Evolutionary conservation across 208 protist genomes (phyloP).

Genomic region (Crithidia fasciculata): DNA sequence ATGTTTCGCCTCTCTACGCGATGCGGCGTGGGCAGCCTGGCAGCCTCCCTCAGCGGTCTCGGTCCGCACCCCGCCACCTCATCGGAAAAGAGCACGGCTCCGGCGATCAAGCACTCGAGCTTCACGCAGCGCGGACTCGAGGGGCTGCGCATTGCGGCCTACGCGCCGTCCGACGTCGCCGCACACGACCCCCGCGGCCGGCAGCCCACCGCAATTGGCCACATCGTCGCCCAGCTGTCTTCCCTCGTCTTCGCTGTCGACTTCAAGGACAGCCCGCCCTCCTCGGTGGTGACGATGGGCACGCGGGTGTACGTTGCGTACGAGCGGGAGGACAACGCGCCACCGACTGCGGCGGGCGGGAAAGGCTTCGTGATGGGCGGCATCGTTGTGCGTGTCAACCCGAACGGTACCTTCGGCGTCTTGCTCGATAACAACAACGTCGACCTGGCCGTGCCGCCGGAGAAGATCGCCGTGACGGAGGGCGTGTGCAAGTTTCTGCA

Average conservation of each 20-base stretch:
- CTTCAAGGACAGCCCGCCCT: conserved; percentile 35
- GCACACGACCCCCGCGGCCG: conserved; percentile 33
- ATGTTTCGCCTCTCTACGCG: conserved; percentile 7
- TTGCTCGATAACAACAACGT: conserved; percentile 84
- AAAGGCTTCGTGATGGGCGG: conserved; percentile 61
- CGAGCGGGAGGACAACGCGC: conserved; percentile 32
- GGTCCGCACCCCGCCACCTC: background rate
- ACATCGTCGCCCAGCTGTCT: conserved; percentile 77
- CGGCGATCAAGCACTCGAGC: conserved; percentile 16
- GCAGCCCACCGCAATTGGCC: conserved; percentile 66
- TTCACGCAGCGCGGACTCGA: conserved; percentile 55
- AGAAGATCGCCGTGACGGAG: conserved; percentile 69
- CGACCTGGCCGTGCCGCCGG: conserved; percentile 82
- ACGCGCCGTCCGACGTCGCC: conserved; percentile 26
- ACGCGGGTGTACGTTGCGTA: conserved; percentile 62
- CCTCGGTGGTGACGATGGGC: conserved; percentile 42
- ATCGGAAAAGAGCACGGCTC: background rate
- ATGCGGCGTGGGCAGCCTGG: conserved; percentile 4
- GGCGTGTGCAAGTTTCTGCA: conserved; percentile 58
- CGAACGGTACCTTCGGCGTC: conserved; percentile 82
- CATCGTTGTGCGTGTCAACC: conserved; percentile 76
- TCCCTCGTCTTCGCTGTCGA: conserved; percentile 76
- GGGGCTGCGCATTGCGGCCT: conserved; percentile 69
- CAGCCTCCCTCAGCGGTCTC: background rate
- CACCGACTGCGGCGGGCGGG: background rate